Evolutionary conservation across 2,329 filamentous ascomycete genomes (phyloP).

Genomic region (Arachnopeziza araneosa): DNA sequence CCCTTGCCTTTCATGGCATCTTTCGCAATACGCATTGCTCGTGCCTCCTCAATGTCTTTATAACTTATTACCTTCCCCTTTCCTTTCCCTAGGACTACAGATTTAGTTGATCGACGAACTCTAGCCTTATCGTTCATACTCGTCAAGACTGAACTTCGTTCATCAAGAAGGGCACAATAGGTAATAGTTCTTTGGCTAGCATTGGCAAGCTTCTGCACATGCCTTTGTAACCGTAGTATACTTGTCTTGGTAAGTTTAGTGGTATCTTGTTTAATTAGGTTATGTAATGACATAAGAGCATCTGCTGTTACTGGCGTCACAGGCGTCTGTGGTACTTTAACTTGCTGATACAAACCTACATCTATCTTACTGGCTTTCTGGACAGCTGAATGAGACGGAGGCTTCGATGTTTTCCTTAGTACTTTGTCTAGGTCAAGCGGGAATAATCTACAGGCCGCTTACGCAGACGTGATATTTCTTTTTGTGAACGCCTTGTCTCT

Average conservation of each 20-base stretch:
- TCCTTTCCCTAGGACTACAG: slow-evolving; percentile 10
- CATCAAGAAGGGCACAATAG: slow-evolving; percentile 22
- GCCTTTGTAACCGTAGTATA: slow-evolving; percentile 17
- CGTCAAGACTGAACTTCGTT: slow-evolving; percentile 25
- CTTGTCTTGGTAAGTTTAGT: slow-evolving; percentile 16
- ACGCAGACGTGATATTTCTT: neutral
- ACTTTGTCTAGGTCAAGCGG: slow-evolving; percentile 12
- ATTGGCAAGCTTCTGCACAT: slow-evolving; percentile 15
- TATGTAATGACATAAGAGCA: slow-evolving; percentile 20
- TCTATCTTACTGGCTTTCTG: slow-evolving; percentile 1
- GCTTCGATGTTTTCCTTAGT: slow-evolving; percentile 8
- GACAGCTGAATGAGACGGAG: slow-evolving; percentile 3
- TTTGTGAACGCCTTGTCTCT: too few species aligned
- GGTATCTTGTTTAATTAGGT: slow-evolving; percentile 22
- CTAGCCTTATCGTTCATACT: slow-evolving; percentile 15
- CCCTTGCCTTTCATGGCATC: slow-evolving; percentile 6
- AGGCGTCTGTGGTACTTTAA: slow-evolving; percentile 24
- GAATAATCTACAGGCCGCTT: slow-evolving; percentile 9
- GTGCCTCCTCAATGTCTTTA: slow-evolving; percentile 6
- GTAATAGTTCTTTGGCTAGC: slow-evolving; percentile 10
- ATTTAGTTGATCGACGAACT: slow-evolving; percentile 11
- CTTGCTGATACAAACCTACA: neutral
- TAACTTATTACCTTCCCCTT: slow-evolving; percentile 17
- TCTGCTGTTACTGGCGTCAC: slow-evolving; percentile 16
- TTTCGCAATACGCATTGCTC: slow-evolving; percentile 3